Conservation (phyloP, 495 filamentous ascomycete genomes). For the Penicillium subrubescens region DNA sequence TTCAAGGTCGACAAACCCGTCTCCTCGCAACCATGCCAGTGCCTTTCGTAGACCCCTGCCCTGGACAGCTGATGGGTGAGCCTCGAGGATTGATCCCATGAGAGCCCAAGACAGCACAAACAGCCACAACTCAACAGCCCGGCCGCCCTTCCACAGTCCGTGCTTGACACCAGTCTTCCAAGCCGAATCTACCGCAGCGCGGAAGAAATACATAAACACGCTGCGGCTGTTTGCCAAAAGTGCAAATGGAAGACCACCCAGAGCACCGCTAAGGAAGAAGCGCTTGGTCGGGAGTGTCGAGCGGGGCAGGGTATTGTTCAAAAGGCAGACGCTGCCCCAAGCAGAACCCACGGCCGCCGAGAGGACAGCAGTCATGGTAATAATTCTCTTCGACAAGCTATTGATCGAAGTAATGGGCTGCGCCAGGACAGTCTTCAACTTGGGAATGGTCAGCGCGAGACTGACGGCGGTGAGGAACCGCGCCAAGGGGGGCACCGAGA, state of each 20-base stretch:
- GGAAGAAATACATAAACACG: conserved; percentile 68
- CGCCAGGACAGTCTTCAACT: conserved; percentile 63
- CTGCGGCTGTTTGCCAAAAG: conserved; percentile 66
- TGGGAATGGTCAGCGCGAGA: conserved; percentile 66
- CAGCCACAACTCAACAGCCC: conserved; percentile 79
- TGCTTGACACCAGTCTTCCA: conserved; percentile 93
- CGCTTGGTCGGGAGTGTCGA: conserved; percentile 75
- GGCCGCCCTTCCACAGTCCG: conserved; percentile 77
- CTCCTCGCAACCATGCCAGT: conserved; percentile 73
- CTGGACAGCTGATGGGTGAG: conserved; percentile 64
- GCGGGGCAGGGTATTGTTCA: conserved; percentile 75
- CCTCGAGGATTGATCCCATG: conserved; percentile 78
- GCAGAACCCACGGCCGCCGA: conserved; percentile 76
- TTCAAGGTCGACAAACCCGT: conserved; percentile 58
- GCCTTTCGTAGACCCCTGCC: conserved; percentile 70
- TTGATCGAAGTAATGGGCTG: conserved; percentile 67
- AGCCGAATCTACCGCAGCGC: conserved; percentile 72
- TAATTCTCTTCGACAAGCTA: conserved; percentile 58
- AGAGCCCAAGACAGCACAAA: conserved; percentile 76
- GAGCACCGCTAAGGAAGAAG: conserved; percentile 83
- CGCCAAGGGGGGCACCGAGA: conserved; percentile 74
- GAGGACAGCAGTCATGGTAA: conserved; percentile 71
- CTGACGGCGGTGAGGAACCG: conserved; percentile 74
- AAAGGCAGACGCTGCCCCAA: conserved; percentile 88
- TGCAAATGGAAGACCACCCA: conserved; percentile 78